These are phyloP conservation scores for Oxytropis ochrocephala DNA, from an alignment of 306 rosid species.

Conservation along the genomic window DNA sequence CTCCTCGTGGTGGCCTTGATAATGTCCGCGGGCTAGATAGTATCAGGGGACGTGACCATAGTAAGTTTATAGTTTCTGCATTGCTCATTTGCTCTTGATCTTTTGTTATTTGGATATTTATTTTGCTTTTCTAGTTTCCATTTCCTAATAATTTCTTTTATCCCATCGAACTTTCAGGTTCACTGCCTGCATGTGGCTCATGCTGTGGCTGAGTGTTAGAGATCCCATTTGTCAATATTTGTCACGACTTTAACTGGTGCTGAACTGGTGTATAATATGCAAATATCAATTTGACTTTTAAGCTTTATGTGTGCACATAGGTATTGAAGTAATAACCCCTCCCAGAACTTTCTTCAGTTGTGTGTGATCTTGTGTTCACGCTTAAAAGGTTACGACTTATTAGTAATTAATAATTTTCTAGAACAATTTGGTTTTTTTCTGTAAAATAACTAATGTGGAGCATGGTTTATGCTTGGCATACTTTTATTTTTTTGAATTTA, in stretches of 20 bases:
- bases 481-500: no score
- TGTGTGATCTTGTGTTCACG: no score
- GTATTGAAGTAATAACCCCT: neutral
- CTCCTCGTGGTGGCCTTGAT: conserved; percentile 86
- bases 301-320: neutral
- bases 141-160: neutral
- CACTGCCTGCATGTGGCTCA: conserved; percentile 93
- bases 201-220: conserved; percentile 73
- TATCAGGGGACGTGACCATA: conserved; percentile 59
- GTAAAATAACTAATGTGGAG: no score
- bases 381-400: no score
- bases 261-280: conserved; percentile 8
- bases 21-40: conserved; percentile 81
- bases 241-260: neutral
- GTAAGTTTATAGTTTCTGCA: conserved; percentile 47
- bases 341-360: no score
- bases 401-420: no score
- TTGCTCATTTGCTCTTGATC: neutral
- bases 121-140: neutral
- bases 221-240: neutral
- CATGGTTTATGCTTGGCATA: no score
- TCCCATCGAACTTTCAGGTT: conserved; percentile 44
- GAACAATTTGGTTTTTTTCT: no score
- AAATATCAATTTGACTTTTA: neutral
- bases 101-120: neutral